Percentiles rank a stretch among this genome's conserved stretches.
These are phyloP conservation scores for Catenaria anguillulae DNA, from an alignment of 371 early-diverging fungal genomes.

Conservation along the genomic window DNA sequence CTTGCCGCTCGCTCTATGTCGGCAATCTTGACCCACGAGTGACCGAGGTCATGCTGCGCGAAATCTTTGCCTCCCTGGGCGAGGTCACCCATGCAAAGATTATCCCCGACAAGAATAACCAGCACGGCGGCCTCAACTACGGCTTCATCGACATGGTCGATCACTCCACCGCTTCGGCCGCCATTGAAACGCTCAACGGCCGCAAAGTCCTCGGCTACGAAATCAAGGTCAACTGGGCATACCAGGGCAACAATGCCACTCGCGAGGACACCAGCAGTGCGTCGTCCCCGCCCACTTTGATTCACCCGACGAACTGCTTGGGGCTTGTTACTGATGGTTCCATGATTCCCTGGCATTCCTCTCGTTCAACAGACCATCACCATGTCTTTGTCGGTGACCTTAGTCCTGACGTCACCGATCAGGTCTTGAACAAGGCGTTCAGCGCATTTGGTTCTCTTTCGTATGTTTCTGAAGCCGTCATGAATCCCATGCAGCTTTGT, in stretches of 20 bases:
- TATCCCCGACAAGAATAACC: conserved; percentile 47
- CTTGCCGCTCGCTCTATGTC: conserved; percentile 55
- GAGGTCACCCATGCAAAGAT: conserved; percentile 58
- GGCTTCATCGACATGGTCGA: conserved; percentile 80
- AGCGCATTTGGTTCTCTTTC: conserved; percentile 51
- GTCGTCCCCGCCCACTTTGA: conserved; percentile 7
- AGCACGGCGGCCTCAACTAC: conserved; percentile 56
- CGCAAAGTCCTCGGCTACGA: conserved; percentile 46
- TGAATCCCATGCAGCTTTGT: neutral
- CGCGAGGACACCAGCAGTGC: conserved; percentile 46
- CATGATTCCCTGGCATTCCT: neutral
- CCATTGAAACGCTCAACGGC: conserved; percentile 61
- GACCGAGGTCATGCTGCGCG: conserved; percentile 55
- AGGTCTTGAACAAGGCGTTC: conserved; percentile 53
- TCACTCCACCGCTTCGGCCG: conserved; percentile 53
- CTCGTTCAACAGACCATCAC: conserved; percentile 32
- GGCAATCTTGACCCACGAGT: conserved; percentile 76
- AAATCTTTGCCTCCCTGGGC: conserved; percentile 57
- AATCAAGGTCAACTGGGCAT: conserved; percentile 72
- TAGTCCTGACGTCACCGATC: conserved; percentile 59
- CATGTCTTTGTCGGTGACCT: conserved; percentile 76
- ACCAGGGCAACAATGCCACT: conserved; percentile 26
- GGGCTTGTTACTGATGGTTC: neutral
- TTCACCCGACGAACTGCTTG: too few species aligned
- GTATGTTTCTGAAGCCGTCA: conserved; percentile 25